Percentiles rank a stretch among this genome's conserved stretches.
Conservation (phyloP, 23 red algal species). For the Gracilaria vermiculophylla region DNA sequence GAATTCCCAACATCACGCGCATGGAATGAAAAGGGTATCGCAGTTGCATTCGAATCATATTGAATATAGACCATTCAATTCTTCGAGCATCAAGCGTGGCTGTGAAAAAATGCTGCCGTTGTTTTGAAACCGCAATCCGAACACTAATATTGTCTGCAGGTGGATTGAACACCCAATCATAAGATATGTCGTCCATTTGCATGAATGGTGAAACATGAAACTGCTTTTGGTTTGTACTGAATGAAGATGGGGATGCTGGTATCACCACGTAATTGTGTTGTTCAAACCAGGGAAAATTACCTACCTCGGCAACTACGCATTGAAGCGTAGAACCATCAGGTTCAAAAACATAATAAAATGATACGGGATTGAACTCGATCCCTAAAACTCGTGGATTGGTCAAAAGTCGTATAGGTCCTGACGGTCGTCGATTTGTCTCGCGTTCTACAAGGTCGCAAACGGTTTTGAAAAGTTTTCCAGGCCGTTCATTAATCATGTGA, state of each 20-base stretch:
- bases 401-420: constrained; percentile 72
- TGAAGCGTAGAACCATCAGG: constrained; percentile 46
- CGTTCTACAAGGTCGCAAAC: constrained; percentile 64
- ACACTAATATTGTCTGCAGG: constrained; percentile 61
- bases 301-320: constrained; percentile 83
- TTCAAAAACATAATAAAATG: constrained; percentile 94
- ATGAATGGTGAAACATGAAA: constrained; percentile 99
- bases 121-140: constrained; percentile 36
- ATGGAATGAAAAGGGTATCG: constrained; percentile 76
- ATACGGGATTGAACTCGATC: constrained; percentile 93
- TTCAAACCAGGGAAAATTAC: constrained; percentile 99
- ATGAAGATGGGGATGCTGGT: not conserved
- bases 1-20: constrained; percentile 76
- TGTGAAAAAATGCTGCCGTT: constrained; percentile 43
- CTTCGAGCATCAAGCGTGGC: constrained; percentile 63
- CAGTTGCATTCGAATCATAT: constrained; percentile 59
- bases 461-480: not conserved
- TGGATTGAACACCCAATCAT: constrained; percentile 71
- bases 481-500: constrained; percentile 19
- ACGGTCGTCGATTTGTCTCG: constrained; percentile 44
- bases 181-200: constrained; percentile 63
- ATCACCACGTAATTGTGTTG: constrained; percentile 82
- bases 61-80: constrained; percentile 21
- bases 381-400: constrained; percentile 84
- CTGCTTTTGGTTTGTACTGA: constrained; percentile 50